Conservation (phyloP, 805 yeast genomes). For the Candida pseudoglaebosa region DNA sequence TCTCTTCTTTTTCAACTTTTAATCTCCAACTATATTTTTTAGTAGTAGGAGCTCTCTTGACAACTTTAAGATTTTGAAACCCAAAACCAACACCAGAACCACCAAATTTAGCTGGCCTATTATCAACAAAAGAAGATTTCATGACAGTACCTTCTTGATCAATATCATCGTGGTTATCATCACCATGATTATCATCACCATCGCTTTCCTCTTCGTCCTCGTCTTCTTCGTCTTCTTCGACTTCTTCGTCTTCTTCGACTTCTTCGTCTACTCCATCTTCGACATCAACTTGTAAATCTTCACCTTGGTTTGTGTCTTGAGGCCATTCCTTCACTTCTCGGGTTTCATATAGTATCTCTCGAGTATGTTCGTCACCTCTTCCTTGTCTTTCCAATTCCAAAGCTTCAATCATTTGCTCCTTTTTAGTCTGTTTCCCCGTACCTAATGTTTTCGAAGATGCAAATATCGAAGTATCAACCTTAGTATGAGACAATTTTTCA, state of each 20-base stretch:
- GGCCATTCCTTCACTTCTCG: slow-evolving; percentile 60
- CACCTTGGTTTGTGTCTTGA: slow-evolving; percentile 37
- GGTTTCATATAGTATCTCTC: slow-evolving; percentile 65
- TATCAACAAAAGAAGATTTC: slow-evolving; percentile 56
- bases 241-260: slow-evolving; percentile 62
- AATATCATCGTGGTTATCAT: slow-evolving; percentile 17
- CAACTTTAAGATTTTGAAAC: slow-evolving; percentile 45
- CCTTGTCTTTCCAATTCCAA: slow-evolving; percentile 69
- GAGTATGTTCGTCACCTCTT: slow-evolving; percentile 57
- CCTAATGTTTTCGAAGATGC: slow-evolving; percentile 79
- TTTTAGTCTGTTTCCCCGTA: slow-evolving; percentile 62
- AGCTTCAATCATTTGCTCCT: slow-evolving; percentile 72
- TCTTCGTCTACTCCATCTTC: slow-evolving; percentile 65
- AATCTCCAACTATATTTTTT: slow-evolving; percentile 71
- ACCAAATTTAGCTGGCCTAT: slow-evolving; percentile 58
- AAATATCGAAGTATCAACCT: slow-evolving; percentile 65
- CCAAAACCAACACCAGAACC: slow-evolving; percentile 71
- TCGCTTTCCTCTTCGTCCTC: slow-evolving; percentile 40
- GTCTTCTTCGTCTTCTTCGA: slow-evolving; percentile 58
- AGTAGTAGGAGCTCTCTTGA: slow-evolving; percentile 21
- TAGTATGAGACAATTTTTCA: slow-evolving; percentile 63
- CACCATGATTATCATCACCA: slow-evolving; percentile 12
- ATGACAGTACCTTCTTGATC: slow-evolving; percentile 26
- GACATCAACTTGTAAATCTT: slow-evolving; percentile 67
- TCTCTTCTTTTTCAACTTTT: slow-evolving; percentile 35